These are phyloP conservation scores for Bretschneidera sinensis DNA, from an alignment of 345 rosid genomes.

Conservation along the genomic window DNA sequence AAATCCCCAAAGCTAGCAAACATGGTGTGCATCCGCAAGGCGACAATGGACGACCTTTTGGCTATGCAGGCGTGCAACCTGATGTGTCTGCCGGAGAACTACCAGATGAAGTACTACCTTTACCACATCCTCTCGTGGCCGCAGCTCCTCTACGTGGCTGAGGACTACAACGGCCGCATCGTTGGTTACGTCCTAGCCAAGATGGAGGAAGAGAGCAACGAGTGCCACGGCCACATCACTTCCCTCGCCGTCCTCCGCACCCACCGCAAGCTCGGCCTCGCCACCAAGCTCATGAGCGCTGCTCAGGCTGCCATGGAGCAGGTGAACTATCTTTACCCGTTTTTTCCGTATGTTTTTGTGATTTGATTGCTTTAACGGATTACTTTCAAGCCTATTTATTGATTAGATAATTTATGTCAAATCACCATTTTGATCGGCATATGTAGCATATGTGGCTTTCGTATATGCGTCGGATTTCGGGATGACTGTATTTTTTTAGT, in stretches of 20 bases:
- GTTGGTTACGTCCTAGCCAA: constrained; percentile 96
- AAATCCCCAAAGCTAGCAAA: background rate
- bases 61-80: constrained; percentile 99
- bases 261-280: constrained; percentile 91
- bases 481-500: too few species aligned
- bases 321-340: constrained; percentile 27
- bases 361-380: background rate
- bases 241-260: constrained; percentile 98
- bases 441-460: too few species aligned
- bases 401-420: too few species aligned
- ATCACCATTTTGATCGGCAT: too few species aligned
- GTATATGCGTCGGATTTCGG: too few species aligned
- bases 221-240: constrained; percentile 98
- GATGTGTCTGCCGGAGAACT: constrained; percentile 92
- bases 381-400: too few species aligned
- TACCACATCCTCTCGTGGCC: constrained; percentile 99
- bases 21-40: constrained; percentile 97
- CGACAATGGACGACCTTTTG: constrained; percentile 83
- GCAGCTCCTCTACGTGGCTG: constrained; percentile 96
- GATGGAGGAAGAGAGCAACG: constrained; percentile 97
- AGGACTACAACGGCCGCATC: constrained; percentile 93
- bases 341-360: background rate
- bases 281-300: constrained; percentile 98
- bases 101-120: constrained; percentile 98
- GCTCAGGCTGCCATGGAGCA: constrained; percentile 99